Evolutionary conservation across 352 stramenopile genomes (phyloP), one percentile per base, ranked within the genome.

Genomic region (Globisporangium lucens): DNA sequence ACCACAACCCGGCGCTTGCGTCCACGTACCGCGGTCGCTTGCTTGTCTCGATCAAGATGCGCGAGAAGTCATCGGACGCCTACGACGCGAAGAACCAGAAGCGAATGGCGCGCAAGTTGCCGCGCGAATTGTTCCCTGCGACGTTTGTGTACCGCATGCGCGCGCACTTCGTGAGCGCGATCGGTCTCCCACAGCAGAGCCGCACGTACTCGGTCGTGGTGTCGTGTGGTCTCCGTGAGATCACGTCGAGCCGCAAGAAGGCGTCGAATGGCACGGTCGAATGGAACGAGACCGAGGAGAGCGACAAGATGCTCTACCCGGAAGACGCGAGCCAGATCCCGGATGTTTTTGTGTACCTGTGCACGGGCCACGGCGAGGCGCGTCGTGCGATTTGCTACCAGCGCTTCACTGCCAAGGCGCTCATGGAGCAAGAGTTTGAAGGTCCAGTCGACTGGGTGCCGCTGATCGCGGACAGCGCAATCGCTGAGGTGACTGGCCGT

Each of bases 21-120:
- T 95, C 89, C 58, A 89, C 84, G 9, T 97, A 93, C 64, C 84
- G 88, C 62, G 89, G 89, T 2, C 79, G 88, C 5, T n/a, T 97
- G 33, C 67, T 96, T 47, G 59, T 97, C 12, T 80, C 78, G 8
- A 70, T 90, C 58, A 71, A 75, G 55, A 65, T 92, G 8, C 64
- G 75, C n/a, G 66, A 73, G 27, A 88, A 94, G 65, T 74, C 77
- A 4, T 76, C 80, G 9, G 75, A 80, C 20, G 63, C 81, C 55
- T 88, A 91, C 61, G 88, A 96, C 61, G 73, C 78, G 8, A 79
- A 87, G 52, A 80, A 89, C 62, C 87, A 94, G 60, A 93, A 89
- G 66, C 75, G 82, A 12, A 78, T 87, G 58, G 82, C 83, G 29
- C 68, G 61, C 22, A 83, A 80, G 59, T 51, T 93, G 41, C 71